A percentile compares a stretch with the other conserved stretches of the same genome.
Evolutionary conservation across 176 grass and related monocot species (phyloP).

Genomic region (Rhynchospora pubera): DNA sequence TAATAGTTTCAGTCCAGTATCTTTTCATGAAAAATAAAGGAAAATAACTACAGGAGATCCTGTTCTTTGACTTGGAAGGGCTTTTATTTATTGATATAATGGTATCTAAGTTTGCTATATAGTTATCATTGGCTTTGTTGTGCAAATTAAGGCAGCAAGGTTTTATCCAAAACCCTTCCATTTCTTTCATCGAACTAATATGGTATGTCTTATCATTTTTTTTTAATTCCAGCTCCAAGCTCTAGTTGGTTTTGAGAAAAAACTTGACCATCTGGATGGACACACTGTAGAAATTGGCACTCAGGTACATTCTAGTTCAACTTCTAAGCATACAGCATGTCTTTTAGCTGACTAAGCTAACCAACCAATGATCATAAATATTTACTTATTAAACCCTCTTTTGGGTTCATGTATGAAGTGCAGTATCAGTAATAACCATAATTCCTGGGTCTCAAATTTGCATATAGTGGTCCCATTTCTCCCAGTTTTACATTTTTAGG

Average conservation of each 20-base stretch:
- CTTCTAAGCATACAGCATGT: background rate
- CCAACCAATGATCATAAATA: background rate
- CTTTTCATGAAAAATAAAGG: background rate
- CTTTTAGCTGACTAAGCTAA: background rate
- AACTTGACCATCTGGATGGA: conserved; percentile 72
- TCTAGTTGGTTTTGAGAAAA: conserved; percentile 95
- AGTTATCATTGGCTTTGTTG: background rate
- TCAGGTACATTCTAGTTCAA: conserved; percentile 32
- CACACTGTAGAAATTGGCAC: conserved; percentile 85
- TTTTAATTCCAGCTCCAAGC: conserved; percentile 63
- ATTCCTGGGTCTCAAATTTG: background rate
- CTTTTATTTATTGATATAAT: background rate
- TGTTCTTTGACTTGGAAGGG: background rate
- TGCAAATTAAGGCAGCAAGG: background rate
- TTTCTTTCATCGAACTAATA: background rate
- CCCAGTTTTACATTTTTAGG: background rate
- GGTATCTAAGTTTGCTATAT: background rate
- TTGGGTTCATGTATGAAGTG: background rate
- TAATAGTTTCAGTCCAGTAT: background rate
- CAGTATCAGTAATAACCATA: background rate
- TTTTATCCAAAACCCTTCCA: background rate
- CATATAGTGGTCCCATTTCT: background rate
- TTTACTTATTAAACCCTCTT: background rate
- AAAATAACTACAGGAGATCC: background rate
- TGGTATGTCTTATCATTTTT: background rate